Percentiles rank a stretch among this genome's conserved stretches.
These are phyloP conservation scores for Cucumis sativus DNA, from an alignment of 306 rosid species.

Conservation along the genomic window Cucumber_9930_V3 NC_026655.2:25006001-25006500, in stretches of 20 bases:
- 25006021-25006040: not conserved
- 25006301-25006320: not conserved
- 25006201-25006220: not conserved
- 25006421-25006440: not conserved
- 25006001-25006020: not conserved
- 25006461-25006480: too few species aligned
- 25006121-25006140: conserved; percentile 34
- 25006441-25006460: not conserved
- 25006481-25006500: not conserved
- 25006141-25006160: not conserved
- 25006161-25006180: not conserved
- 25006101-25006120: conserved; percentile 94
- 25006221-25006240: not conserved
- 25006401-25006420: not conserved
- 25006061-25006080: conserved; percentile 96
- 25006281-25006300: not conserved
- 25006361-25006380: not conserved
- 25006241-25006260: not conserved
- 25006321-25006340: not conserved
- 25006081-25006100: conserved; percentile 95
- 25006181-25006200: not conserved
- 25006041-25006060: conserved; percentile 86
- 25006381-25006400: not conserved
- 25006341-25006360: not conserved
- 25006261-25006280: not conserved